phyloP scores from a whole-genome alignment of 1,284 basidiomycete species.

The Pulchroboletus neoregius region DNA sequence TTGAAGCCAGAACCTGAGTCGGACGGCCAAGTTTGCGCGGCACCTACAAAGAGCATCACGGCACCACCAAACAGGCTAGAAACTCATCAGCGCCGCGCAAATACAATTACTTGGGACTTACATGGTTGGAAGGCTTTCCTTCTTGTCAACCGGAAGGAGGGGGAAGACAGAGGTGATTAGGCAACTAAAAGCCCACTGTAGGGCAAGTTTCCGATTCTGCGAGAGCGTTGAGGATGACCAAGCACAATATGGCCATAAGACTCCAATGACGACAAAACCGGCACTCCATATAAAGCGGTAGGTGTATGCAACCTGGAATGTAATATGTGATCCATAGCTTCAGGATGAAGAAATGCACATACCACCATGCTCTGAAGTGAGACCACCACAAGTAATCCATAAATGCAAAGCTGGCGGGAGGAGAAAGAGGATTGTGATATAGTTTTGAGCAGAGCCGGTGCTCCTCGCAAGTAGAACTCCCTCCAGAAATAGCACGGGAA shows the following conservation, averaged over 20 bases:
- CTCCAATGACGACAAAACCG: constrained; percentile 61
- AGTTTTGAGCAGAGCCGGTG: constrained; percentile 24
- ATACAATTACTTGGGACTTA: constrained; percentile 34
- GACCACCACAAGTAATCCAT: constrained; percentile 35
- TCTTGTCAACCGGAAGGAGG: constrained; percentile 68
- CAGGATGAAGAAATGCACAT: constrained; percentile 30
- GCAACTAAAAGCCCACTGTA: constrained; percentile 55
- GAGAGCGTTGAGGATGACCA: constrained; percentile 40
- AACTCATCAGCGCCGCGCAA: constrained; percentile 14
- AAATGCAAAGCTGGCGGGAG: constrained; percentile 19
- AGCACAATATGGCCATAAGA: constrained; percentile 60
- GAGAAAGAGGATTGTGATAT: constrained; percentile 26
- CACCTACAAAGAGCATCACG: constrained; percentile 27
- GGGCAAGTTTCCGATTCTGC: constrained; percentile 31
- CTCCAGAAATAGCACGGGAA: constrained; percentile 81
- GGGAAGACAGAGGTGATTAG: constrained; percentile 64
- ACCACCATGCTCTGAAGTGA: constrained; percentile 72
- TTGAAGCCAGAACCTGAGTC: background rate
- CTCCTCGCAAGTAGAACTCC: constrained; percentile 38
- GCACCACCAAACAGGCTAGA: constrained; percentile 31
- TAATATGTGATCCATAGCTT: constrained; percentile 19
- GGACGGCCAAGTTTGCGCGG: constrained; percentile 9
- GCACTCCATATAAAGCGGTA: constrained; percentile 71
- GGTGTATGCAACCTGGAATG: constrained; percentile 58
- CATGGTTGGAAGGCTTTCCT: constrained; percentile 62